These are phyloP conservation scores for Microascus cirrosus DNA, from an alignment of 2,329 filamentous ascomycete species.

Conservation along the genomic window DNA sequence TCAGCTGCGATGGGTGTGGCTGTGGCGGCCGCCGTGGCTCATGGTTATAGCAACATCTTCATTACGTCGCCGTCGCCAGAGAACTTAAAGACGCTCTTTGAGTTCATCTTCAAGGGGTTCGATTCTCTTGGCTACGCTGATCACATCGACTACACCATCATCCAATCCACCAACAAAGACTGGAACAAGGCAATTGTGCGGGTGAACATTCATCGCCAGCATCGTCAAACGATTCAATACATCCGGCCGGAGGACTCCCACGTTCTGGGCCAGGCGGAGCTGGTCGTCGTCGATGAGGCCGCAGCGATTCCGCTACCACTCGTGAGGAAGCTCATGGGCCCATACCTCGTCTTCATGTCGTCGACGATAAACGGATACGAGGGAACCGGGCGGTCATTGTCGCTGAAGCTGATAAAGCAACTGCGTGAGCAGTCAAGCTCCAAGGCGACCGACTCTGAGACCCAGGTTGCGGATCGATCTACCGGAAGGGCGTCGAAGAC, in stretches of 20 bases:
- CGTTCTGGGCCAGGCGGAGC: constrained; percentile 85
- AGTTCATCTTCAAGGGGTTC: constrained; percentile 97
- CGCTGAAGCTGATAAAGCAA: constrained; percentile 93
- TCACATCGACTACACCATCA: constrained; percentile 94
- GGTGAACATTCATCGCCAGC: constrained; percentile 89
- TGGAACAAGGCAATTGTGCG: constrained; percentile 98
- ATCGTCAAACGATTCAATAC: constrained; percentile 97
- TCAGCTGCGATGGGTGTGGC: constrained; percentile 92
- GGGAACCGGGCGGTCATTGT: constrained; percentile 88
- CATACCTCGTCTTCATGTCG: constrained; percentile 97
- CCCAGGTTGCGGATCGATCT: constrained; percentile 63
- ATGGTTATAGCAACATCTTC: constrained; percentile 98
- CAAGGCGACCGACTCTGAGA: constrained; percentile 41
- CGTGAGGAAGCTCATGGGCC: constrained; percentile 88
- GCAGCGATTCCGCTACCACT: constrained; percentile 90
- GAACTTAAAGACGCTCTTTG: constrained; percentile 96
- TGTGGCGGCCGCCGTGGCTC: constrained; percentile 84
- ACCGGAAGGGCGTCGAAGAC: constrained; percentile 64
- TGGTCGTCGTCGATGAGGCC: constrained; percentile 94
- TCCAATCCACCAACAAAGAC: constrained; percentile 94
- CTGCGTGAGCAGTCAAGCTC: constrained; percentile 80
- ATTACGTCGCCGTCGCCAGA: constrained; percentile 96
- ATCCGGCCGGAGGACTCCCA: constrained; percentile 95
- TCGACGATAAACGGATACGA: constrained; percentile 99
- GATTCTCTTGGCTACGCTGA: constrained; percentile 89